These are phyloP conservation scores for Eimeria praecox DNA, from an alignment of 169 alveolate species.

Conservation along the genomic window DNA sequence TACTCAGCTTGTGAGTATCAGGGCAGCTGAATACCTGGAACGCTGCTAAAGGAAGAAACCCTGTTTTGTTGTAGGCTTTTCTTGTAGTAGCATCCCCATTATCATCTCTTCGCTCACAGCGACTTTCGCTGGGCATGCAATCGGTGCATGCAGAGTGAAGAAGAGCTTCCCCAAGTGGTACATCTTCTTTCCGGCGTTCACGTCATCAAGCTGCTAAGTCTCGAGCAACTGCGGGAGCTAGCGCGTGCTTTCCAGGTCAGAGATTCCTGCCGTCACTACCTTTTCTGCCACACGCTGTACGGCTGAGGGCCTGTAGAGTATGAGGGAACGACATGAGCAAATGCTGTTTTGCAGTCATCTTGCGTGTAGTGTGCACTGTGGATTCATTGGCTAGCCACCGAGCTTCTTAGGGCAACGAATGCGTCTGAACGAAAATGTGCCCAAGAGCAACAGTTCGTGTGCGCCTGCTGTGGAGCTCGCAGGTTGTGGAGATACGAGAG, in stretches of 20 bases:
- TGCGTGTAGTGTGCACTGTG: neutral
- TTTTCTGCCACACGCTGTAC: neutral
- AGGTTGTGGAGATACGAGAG: conserved; percentile 74
- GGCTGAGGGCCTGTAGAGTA: neutral
- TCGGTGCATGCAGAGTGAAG: conserved; percentile 49
- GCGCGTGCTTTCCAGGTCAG: conserved; percentile 77
- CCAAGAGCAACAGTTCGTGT: neutral
- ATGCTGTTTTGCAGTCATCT: neutral
- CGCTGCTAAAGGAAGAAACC: neutral
- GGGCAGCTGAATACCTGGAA: neutral
- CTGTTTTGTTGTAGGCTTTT: neutral
- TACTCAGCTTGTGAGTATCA: conserved; percentile 40
- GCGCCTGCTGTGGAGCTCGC: neutral
- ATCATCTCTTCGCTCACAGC: neutral
- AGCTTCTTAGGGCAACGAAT: neutral
- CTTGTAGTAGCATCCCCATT: neutral
- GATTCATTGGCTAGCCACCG: neutral
- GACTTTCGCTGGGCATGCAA: neutral
- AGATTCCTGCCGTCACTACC: neutral
- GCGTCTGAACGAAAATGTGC: neutral
- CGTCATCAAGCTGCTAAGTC: conserved; percentile 71
- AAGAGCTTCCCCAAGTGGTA: conserved; percentile 53
- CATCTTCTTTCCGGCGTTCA: conserved; percentile 73
- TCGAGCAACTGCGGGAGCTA: conserved; percentile 35
- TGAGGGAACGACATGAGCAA: neutral